Evolutionary conservation across 1,139 yeast genomes (phyloP).

Genomic region (Yarrowia galli): DNA sequence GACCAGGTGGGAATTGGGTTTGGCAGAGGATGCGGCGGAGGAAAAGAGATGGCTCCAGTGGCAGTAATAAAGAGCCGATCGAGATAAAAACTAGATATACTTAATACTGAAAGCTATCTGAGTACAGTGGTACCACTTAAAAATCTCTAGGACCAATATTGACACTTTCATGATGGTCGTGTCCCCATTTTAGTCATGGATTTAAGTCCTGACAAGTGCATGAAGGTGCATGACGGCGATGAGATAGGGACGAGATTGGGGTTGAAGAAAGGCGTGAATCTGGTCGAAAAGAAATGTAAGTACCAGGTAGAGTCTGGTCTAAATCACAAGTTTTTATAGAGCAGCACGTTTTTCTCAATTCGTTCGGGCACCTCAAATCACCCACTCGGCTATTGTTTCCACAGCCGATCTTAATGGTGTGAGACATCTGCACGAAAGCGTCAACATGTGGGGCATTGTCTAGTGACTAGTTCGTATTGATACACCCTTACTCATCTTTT

Average conservation of each 20-base stretch:
- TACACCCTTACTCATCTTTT: conserved; percentile 4
- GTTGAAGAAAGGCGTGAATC: not conserved
- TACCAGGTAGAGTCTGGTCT: no score
- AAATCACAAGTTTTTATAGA: no score
- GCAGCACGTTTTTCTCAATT: no score
- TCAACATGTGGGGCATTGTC: not conserved
- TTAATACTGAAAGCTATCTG: no score
- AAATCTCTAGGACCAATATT: not conserved
- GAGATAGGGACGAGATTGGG: not conserved
- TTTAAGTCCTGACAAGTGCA: not conserved
- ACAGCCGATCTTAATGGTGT: not conserved
- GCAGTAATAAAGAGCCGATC: no score
- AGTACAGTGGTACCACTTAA: not conserved
- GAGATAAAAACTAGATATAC: no score
- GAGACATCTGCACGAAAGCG: conserved; percentile 1
- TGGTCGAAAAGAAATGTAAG: no score
- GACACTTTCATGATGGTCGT: not conserved
- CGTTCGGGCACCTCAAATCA: no score
- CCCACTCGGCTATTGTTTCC: not conserved
- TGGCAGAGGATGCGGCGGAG: not conserved
- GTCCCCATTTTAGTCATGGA: conserved; percentile 13
- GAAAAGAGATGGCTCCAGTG: no score
- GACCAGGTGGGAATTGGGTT: not conserved
- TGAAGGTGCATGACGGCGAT: conserved; percentile 2
- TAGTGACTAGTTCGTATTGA: not conserved